Base-by-base conservation (phyloP, 768 basidiomycete species). In the Leucogyrophana mollusca region DNA sequence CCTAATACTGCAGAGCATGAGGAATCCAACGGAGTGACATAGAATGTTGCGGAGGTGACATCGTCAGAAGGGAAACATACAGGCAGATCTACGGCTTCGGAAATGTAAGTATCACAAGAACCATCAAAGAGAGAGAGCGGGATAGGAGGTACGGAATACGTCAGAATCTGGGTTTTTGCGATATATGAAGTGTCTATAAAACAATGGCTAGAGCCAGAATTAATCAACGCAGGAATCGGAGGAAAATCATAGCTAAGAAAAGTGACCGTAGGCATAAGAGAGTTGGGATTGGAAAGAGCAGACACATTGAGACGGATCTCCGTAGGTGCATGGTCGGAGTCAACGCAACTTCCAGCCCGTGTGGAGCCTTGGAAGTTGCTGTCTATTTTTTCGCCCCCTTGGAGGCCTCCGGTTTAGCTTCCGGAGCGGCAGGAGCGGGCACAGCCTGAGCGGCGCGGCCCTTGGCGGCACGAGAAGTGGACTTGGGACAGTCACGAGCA, bases 371-470 rank as follows among this genome's bases (percentile, higher is more conserved):
- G 17, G 4, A 23, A 40, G 34, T 33, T n/a, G 16, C 25, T 0
- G 9, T 9, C 48, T 50, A 50, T 43, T 50, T 43, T 49, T 53
- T 49, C 36, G 35, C 3, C 45, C 40, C 24, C 1, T 17, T 8
- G 21, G 39, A 35, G 37, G 14, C 34, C 37, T 30, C 7, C 1
- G 3, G 36, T 34, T 45, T 18, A n/a, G 33, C 2, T 40, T 40
- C 42, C 2, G 27, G 24, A 16, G 47, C 21, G 1, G 1, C n/a
- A 0, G 18, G 30, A 9, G 17, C 22, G 14, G 22, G n/a, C n/a
- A n/a, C n/a, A n/a, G n/a, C n/a, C n/a, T n/a, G n/a, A n/a, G 22
- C 9, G 4, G 37, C 45, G 10, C n/a, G 23, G 14, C 34, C 40
- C 6, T 38, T 44, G 2, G 32, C 25, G 0, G 23, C 11, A 7